These are phyloP conservation scores for Peniophora sp. DNA, from an alignment of 1,284 basidiomycete genomes.

Conservation along the genomic window DNA sequence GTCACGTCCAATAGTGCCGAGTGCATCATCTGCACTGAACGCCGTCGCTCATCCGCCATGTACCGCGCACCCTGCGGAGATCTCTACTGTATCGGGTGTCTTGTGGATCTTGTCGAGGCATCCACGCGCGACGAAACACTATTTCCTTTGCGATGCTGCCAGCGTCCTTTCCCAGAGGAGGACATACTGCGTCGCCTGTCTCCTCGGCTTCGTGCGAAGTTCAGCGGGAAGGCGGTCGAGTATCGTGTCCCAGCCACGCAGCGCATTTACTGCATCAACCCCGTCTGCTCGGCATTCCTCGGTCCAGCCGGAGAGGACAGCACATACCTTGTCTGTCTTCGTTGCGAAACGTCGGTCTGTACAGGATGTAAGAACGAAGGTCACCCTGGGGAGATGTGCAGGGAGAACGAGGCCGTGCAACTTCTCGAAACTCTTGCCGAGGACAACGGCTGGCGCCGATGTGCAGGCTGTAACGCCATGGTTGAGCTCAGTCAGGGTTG, in stretches of 20 bases:
- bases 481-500: constrained; percentile 35
- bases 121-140: constrained; percentile 32
- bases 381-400: constrained; percentile 11
- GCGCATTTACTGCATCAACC: constrained; percentile 35
- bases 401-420: constrained; percentile 20
- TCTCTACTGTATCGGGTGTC: constrained; percentile 30
- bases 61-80: constrained; percentile 30
- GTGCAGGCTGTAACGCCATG: constrained; percentile 32
- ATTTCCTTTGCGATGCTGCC: constrained; percentile 39
- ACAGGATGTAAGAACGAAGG: constrained; percentile 24
- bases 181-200: constrained; percentile 22
- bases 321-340: constrained; percentile 5
- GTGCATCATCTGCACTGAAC: constrained; percentile 30
- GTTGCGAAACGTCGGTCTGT: constrained; percentile 25
- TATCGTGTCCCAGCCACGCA: constrained; percentile 21
- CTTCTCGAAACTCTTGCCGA: constrained; percentile 24
- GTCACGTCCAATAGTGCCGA: constrained; percentile 3
- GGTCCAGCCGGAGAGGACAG: constrained; percentile 21
- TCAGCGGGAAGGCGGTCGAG: constrained; percentile 25
- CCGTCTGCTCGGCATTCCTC: constrained; percentile 31
- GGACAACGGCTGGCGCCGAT: constrained; percentile 30
- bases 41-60: constrained; percentile 13
- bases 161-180: constrained; percentile 21
- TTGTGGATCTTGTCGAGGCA: constrained; percentile 28
- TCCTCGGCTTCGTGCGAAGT: constrained; percentile 15